Evolutionary conservation across 192 early-diverging fungal genomes (phyloP).

Genomic region (Martensiomyces pterosporus): DNA sequence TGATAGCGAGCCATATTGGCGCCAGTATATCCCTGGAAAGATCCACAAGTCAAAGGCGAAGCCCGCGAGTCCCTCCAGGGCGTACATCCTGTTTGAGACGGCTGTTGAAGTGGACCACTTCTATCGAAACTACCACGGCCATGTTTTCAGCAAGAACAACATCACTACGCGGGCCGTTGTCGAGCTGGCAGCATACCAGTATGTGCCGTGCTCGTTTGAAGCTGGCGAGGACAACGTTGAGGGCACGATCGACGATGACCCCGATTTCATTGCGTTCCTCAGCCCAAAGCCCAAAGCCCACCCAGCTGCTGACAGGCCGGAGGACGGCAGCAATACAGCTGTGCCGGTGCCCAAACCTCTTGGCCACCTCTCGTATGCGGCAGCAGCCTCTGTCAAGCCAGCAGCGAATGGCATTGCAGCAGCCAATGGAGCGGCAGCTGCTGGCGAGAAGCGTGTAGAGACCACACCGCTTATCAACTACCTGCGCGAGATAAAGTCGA

Average conservation of each 20-base stretch:
- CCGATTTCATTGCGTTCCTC: conserved; percentile 33
- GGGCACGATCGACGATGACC: conserved; percentile 27
- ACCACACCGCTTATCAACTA: conserved; percentile 38
- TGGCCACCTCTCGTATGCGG: conserved; percentile 32
- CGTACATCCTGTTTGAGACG: conserved; percentile 39
- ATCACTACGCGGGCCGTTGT: conserved; percentile 16
- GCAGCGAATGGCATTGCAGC: too few relatives aligned
- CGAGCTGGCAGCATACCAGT: conserved; percentile 34
- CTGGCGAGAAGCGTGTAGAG: too few relatives aligned
- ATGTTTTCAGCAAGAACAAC: conserved; percentile 34
- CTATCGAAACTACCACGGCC: conserved; percentile 34
- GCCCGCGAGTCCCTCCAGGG: conserved; percentile 24
- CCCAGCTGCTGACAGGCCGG: background rate
- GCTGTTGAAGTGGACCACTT: conserved; percentile 31
- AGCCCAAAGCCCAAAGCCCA: conserved; percentile 1
- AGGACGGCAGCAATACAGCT: background rate
- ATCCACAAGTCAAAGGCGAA: conserved; percentile 27
- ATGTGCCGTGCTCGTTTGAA: conserved; percentile 4
- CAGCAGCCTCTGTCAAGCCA: too few relatives aligned
- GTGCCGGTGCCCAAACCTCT: too few relatives aligned
- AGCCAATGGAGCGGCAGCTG: too few relatives aligned
- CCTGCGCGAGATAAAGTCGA: conserved; percentile 34
- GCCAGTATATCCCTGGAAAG: conserved; percentile 32
- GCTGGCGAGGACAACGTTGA: conserved; percentile 10
- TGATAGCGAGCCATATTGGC: conserved; percentile 42